Conservation (phyloP, 345 rosid species). For the Eutrema heterophyllum region DNA sequence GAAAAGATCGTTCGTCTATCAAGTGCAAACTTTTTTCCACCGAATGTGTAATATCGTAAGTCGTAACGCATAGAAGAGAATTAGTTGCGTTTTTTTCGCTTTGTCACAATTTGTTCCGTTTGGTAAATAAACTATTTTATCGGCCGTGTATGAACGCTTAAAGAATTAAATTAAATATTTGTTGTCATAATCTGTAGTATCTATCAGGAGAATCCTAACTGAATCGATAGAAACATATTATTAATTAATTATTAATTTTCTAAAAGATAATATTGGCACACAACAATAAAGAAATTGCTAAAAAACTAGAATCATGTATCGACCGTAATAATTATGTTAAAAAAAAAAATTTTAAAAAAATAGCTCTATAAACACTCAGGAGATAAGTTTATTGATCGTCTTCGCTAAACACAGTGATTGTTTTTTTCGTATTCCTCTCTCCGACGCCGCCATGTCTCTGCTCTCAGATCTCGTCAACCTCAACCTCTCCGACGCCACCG, state of each 20-base stretch:
- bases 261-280: neutral
- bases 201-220: slow-evolving; percentile 10
- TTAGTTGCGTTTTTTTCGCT: neutral
- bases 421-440: neutral
- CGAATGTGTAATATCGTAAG: neutral
- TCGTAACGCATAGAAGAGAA: neutral
- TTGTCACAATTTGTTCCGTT: neutral
- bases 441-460: slow-evolving; percentile 40
- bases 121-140: neutral
- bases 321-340: slow-evolving; percentile 2
- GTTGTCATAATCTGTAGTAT: neutral
- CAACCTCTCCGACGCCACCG: slow-evolving; percentile 50
- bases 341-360: neutral
- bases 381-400: slow-evolving; percentile 18
- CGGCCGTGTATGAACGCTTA: neutral
- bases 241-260: neutral
- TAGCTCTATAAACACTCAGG: slow-evolving; percentile 22
- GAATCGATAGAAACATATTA: neutral
- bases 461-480: slow-evolving; percentile 69
- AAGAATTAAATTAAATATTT: neutral
- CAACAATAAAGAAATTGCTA: neutral
- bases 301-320: slow-evolving; percentile 3
- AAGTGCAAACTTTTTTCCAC: neutral
- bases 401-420: slow-evolving; percentile 3
- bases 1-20: neutral